phyloP scores from a whole-genome alignment of 768 basidiomycete genomes.

The Suillus occidentalis region DNA sequence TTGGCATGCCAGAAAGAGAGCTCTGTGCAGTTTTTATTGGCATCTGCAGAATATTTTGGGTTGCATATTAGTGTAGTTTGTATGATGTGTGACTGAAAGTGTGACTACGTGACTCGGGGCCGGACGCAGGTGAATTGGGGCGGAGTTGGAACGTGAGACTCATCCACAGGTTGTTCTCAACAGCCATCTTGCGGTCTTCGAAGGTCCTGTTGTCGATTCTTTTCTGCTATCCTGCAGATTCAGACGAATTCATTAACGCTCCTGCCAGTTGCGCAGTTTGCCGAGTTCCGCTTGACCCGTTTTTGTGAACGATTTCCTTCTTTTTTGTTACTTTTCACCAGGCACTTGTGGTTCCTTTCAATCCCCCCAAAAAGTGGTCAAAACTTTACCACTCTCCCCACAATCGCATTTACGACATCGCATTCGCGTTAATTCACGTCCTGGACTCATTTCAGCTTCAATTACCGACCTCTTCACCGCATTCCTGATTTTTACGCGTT shows the following conservation, averaged over 20 bases:
- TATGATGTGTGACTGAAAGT: background rate
- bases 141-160: slow-evolving; percentile 33
- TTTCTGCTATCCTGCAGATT: slow-evolving; percentile 1
- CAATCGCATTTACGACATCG: slow-evolving; percentile 11
- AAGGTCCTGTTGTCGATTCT: slow-evolving; percentile 6
- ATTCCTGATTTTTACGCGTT: slow-evolving; percentile 18
- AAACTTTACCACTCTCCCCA: slow-evolving; percentile 7
- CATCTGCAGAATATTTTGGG: background rate
- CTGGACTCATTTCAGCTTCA: slow-evolving; percentile 6
- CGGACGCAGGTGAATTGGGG: slow-evolving; percentile 25
- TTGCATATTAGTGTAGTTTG: background rate
- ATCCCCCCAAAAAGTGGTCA: slow-evolving; percentile 23
- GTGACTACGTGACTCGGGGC: slow-evolving; percentile 26
- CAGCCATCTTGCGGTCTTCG: slow-evolving; percentile 29
- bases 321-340: slow-evolving; percentile 17
- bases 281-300: slow-evolving; percentile 8
- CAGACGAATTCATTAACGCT: slow-evolving; percentile 4
- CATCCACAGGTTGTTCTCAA: slow-evolving; percentile 36
- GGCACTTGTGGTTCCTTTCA: slow-evolving; percentile 7
- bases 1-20: background rate
- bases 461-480: slow-evolving; percentile 6
- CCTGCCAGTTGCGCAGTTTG: slow-evolving; percentile 6
- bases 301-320: slow-evolving; percentile 14
- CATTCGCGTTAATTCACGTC: slow-evolving; percentile 30
- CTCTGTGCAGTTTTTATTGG: background rate